These are phyloP conservation scores for Herpetomonas samuelpessoai DNA, from an alignment of 208 protist species.

Conservation along the genomic window DNA sequence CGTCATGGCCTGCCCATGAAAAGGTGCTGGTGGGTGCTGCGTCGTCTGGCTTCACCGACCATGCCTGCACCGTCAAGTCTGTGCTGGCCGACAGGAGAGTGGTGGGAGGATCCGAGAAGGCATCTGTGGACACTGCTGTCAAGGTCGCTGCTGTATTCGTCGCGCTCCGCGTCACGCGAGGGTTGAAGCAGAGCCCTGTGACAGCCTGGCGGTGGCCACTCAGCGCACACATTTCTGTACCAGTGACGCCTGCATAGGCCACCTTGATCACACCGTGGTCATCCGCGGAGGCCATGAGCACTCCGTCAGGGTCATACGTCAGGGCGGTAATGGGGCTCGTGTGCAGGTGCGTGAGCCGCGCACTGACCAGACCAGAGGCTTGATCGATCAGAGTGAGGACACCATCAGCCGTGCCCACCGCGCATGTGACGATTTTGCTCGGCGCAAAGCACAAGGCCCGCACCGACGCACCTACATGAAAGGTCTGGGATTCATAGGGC, in stretches of 20 bases:
- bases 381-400: conserved; percentile 58
- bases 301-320: conserved; percentile 57
- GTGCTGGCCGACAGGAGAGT: conserved; percentile 31
- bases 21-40: neutral
- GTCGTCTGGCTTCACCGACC: conserved; percentile 24
- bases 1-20: neutral
- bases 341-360: conserved; percentile 43
- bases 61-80: conserved; percentile 46
- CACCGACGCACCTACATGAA: conserved; percentile 33
- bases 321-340: conserved; percentile 54
- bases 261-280: conserved; percentile 61
- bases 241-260: conserved; percentile 55
- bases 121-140: conserved; percentile 3
- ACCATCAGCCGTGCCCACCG: conserved; percentile 62
- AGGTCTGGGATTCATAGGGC: conserved; percentile 10
- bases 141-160: neutral
- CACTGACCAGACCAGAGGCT: conserved; percentile 38
- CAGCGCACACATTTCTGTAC: conserved; percentile 42
- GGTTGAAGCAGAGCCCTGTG: conserved; percentile 43
- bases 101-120: too few relatives aligned
- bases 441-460: conserved; percentile 54
- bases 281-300: conserved; percentile 71
- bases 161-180: conserved; percentile 1
- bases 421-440: conserved; percentile 74
- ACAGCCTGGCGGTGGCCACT: conserved; percentile 71